phyloP scores from a whole-genome alignment of 2,329 filamentous ascomycete species.

The Aspergillus tubingensis region DNA sequence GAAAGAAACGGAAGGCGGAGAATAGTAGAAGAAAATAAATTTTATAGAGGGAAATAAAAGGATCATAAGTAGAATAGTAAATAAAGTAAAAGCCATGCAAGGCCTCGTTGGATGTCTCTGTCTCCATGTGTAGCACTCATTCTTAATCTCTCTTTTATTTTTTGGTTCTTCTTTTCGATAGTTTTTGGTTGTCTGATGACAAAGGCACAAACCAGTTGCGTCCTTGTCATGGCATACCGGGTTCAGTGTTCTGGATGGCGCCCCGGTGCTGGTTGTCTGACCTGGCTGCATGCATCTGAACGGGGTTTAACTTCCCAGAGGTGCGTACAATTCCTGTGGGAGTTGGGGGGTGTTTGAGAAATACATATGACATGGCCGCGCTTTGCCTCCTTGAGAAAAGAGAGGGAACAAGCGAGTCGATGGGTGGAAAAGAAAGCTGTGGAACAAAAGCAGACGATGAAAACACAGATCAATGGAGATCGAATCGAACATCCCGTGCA shows the following conservation, averaged over 20 bases:
- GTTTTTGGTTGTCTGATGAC: not conserved
- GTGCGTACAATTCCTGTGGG: not conserved
- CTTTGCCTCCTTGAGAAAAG: not conserved
- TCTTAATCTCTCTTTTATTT: not conserved
- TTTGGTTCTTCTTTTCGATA: not conserved
- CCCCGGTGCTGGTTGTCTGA: not conserved
- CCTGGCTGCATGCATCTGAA: not conserved
- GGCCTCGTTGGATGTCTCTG: too few relatives aligned
- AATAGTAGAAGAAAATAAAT: too few relatives aligned
- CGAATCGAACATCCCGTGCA: conserved; percentile 26
- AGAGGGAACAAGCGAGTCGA: not conserved
- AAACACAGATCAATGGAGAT: conserved; percentile 17
- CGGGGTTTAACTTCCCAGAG: not conserved
- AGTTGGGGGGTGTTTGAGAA: not conserved
- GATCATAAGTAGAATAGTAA: too few relatives aligned
- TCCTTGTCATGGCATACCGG: conserved; percentile 1
- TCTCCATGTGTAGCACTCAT: too few relatives aligned
- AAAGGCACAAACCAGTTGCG: conserved; percentile 15
- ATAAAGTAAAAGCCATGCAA: too few relatives aligned
- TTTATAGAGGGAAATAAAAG: too few relatives aligned
- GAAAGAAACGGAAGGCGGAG: too few relatives aligned
- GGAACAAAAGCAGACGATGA: conserved; percentile 14
- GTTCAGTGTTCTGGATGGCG: not conserved
- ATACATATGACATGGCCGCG: conserved; percentile 9
- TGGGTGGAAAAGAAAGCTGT: not conserved